Evolutionary conservation across 768 basidiomycete genomes (phyloP), one percentile per base, ranked within the genome.

Genomic region (Hemileccinum rubropunctum): DNA sequence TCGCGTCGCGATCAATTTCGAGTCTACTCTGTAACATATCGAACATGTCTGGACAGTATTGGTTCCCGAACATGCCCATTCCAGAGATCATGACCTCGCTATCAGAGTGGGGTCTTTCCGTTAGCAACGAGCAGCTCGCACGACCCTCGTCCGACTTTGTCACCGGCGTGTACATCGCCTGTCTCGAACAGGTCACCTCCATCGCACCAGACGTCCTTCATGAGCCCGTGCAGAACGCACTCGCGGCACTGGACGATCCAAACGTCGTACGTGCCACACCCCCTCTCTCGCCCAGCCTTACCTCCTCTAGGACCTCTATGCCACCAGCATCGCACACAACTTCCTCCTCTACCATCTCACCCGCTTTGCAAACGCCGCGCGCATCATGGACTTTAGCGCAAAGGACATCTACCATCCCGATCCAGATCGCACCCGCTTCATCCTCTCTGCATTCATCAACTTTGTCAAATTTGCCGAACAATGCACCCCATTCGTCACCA

Each of bases 401-500:
- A 81, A 75, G 56, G 94, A 97, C 56, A 66, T 95, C 15, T 75
- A 76, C 48, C 76, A 73, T 40, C 94, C 94, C 1, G 86, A 90
- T 8, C 71, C 81, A 23, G 79, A 84, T 36, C 83, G 94, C 26
- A 89, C 91, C 0, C 76, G 86, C 26, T 75, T 79, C 45, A 74
- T 88, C 35, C 79, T 97, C 54, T 91, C 90, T 32, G 91, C 88
- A 3, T 88, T 95, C 58, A 90, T 95, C 74, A 97, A 97, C 70
- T 91, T 95, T 65, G 81, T 92, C 68, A 91, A 91, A 68, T 95
- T 94, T 66, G 84, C 83, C 13, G 88, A 85, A 57, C 87, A 91
- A 57, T 84, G 82, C 58, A 75, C 79, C 35, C 67, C 76, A 3
- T 83, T 87, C 52, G 73, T 87, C 15, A 73, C 73, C 48, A 75